Percentiles rank a stretch among this genome's conserved stretches.
These are phyloP conservation scores for Colletotrichum gigasporum DNA, from an alignment of 2,329 filamentous ascomycete species.

Conservation along the genomic window DNA sequence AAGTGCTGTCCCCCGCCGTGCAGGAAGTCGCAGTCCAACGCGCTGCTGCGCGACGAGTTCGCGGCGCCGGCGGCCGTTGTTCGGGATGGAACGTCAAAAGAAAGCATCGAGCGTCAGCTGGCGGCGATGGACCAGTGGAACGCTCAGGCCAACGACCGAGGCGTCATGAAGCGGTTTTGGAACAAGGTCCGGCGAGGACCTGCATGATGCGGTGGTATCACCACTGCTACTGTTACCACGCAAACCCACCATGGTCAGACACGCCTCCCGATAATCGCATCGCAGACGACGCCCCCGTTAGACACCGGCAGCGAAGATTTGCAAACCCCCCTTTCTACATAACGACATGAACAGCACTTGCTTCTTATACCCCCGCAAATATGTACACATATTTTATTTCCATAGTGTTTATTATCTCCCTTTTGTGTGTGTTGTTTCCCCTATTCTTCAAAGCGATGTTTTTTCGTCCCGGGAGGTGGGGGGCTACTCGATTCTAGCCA, in stretches of 20 bases:
- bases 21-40: conserved; percentile 35
- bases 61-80: conserved; percentile 40
- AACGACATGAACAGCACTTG: conserved; percentile 18
- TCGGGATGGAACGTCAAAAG: conserved; percentile 53
- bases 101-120: conserved; percentile 63
- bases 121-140: conserved; percentile 63
- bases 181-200: conserved; percentile 62
- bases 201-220: neutral
- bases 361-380: conserved; percentile 19
- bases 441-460: conserved; percentile 1
- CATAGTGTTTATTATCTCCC: conserved; percentile 22
- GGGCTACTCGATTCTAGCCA: neutral
- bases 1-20: conserved; percentile 35
- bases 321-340: conserved; percentile 14
- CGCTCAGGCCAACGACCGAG: conserved; percentile 56
- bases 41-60: conserved; percentile 44
- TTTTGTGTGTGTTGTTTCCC: neutral
- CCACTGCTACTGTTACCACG: no score
- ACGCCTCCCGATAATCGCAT: neutral
- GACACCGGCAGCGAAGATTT: conserved; percentile 9
- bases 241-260: neutral
- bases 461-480: no score
- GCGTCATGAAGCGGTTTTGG: conserved; percentile 72
- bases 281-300: conserved; percentile 1
- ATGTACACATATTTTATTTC: conserved; percentile 17